Base-by-base conservation (phyloP, 2,329 filamentous ascomycete species). In the Coniochaeta sp. region DNA sequence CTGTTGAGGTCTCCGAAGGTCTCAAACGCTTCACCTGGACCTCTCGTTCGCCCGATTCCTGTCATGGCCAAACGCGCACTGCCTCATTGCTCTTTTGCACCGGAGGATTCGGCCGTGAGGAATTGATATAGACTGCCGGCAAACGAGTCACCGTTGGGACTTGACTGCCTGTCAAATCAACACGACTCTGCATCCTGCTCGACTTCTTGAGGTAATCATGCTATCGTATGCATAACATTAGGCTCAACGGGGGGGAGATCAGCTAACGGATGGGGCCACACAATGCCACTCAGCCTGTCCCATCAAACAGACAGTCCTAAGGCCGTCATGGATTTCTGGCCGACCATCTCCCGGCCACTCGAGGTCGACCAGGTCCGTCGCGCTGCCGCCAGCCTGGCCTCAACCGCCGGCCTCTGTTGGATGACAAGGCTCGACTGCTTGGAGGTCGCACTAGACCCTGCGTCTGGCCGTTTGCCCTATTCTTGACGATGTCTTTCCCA, bases 1-100 rank as follows among this genome's bases (percentile, higher is more conserved):
- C 27, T 24, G 50, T 10, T 32, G 32, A 46, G 40, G 42, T 47
- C 42, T n/a, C 40, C 28, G 30, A 33, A 6, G 22, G 28, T 20
- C 30, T 20, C 14, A 20, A 24, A 38, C 59, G 60, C 59, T 61
- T 61, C 57, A 49, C 38, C 52, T 42, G 49, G 51, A 49, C 60
- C 60, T 61, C 50, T 61, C 59, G 56, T 56, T 55, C 49, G 30
- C 30, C 51, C 52, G 32, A 16, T 47, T 27, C 49, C 9, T 32
- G 30, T 40, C 47, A 49, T 50, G 33, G 32, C 52, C 54, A 56
- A 57, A 56, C 49, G 20, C 42, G 40, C 58, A 59, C 59, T 55
- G 56, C 57, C 58, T 54, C 58, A 55, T 28, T 53, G 35, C 24
- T 31, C 27, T 22, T 30, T 46, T 33, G 27, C 33, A 9, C 38